Conservation (phyloP, 148 eudicot genomes). For the Cornus suecica region DNA sequence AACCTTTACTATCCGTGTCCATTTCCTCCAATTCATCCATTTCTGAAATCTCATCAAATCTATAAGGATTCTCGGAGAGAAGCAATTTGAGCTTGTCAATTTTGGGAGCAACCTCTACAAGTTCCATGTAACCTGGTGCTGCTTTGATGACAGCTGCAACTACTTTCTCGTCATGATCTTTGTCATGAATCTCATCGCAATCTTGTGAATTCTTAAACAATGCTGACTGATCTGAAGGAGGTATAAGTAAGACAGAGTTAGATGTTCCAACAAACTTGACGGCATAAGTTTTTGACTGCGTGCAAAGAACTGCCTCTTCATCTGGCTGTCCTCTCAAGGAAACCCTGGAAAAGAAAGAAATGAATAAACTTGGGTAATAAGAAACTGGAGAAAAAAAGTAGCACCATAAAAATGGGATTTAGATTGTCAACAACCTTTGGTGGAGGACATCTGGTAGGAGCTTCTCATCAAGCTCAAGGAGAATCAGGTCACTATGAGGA, state of each 20-base stretch:
- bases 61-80: constrained; percentile 62
- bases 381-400: neutral
- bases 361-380: neutral
- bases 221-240: constrained; percentile 45
- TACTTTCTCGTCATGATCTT: constrained; percentile 23
- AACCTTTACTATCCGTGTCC: constrained; percentile 21
- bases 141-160: constrained; percentile 65
- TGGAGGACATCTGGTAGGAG: constrained; percentile 74
- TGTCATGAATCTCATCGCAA: constrained; percentile 30
- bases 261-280: constrained; percentile 89
- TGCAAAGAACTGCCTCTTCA: constrained; percentile 93
- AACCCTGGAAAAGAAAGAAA: constrained; percentile 40
- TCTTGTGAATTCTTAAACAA: constrained; percentile 27
- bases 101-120: constrained; percentile 81
- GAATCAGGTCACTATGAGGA: constrained; percentile 73
- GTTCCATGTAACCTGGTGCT: constrained; percentile 76
- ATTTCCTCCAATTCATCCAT: constrained; percentile 30
- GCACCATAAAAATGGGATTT: neutral
- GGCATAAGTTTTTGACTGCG: constrained; percentile 73
- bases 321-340: constrained; percentile 77
- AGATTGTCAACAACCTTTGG: constrained; percentile 41
- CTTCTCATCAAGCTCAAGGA: constrained; percentile 90
- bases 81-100: constrained; percentile 72
- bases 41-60: constrained; percentile 41
- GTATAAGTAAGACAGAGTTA: constrained; percentile 78